Conservation (phyloP, 1,284 basidiomycete species). For the Ceratobasidium sp. region DNA sequence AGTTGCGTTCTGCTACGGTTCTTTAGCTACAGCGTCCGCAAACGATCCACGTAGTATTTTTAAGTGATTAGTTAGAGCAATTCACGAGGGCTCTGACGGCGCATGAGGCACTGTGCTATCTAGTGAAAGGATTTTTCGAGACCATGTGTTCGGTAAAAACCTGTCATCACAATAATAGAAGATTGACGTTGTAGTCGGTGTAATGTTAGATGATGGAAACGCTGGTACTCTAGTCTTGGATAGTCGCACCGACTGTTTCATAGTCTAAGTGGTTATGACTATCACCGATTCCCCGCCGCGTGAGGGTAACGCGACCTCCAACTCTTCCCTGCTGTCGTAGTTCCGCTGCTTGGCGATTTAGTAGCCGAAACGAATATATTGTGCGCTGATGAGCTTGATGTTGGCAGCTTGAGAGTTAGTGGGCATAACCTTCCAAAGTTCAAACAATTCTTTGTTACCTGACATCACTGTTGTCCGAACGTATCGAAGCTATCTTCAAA, state of each 20-base stretch:
- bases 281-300: constrained; percentile 45
- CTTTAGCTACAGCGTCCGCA: too few species aligned
- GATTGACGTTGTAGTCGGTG: constrained; percentile 61
- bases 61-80: too few species aligned
- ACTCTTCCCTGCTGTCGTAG: constrained; percentile 48
- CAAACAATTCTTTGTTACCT: background rate
- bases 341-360: constrained; percentile 41
- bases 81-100: too few species aligned
- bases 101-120: too few species aligned
- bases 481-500: too few species aligned
- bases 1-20: too few species aligned
- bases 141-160: too few species aligned
- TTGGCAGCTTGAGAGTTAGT: background rate
- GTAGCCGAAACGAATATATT: background rate
- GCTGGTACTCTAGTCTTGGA: constrained; percentile 21
- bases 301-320: constrained; percentile 44
- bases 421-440: background rate
- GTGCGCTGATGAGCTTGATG: background rate
- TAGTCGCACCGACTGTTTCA: constrained; percentile 42
- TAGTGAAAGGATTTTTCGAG: too few species aligned
- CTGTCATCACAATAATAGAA: too few species aligned
- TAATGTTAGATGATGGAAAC: constrained; percentile 24
- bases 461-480: too few species aligned
- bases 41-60: too few species aligned
- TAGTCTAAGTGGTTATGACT: constrained; percentile 46